phyloP scores from a whole-genome alignment of 1,139 yeast species.

The Zygotorulaspora mrakii region DNA sequence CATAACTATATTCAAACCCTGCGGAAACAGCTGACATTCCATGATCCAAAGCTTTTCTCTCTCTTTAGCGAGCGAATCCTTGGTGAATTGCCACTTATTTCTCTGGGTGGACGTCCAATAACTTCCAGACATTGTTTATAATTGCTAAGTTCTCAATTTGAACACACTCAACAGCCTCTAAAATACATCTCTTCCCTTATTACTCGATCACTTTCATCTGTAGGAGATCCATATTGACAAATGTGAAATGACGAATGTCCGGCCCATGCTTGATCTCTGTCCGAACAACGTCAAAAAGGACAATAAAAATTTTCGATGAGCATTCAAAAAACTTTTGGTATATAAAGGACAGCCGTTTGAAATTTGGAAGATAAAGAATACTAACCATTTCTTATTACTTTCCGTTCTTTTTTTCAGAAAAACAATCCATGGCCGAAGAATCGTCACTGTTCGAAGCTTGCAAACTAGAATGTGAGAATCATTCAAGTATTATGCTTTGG shows the following conservation, averaged over 20 bases:
- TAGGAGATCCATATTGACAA: no score
- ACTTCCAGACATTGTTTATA: slow-evolving; percentile 52
- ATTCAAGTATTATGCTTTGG: slow-evolving; percentile 57
- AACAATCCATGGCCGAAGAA: slow-evolving; percentile 53
- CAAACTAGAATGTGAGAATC: slow-evolving; percentile 45
- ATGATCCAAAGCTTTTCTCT: slow-evolving; percentile 40
- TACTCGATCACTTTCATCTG: no score
- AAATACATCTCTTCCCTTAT: no score
- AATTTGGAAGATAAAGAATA: no score
- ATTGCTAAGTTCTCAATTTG: no score
- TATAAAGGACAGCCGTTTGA: slow-evolving; percentile 1
- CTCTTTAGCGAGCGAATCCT: slow-evolving; percentile 43
- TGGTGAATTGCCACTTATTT: slow-evolving; percentile 56
- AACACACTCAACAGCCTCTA: no score
- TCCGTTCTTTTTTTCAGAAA: slow-evolving; percentile 3
- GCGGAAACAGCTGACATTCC: slow-evolving; percentile 38
- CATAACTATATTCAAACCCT: slow-evolving; percentile 34
- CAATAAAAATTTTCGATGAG: slow-evolving; percentile 10
- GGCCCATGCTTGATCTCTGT: neutral
- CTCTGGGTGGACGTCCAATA: slow-evolving; percentile 69
- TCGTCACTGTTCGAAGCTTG: slow-evolving; percentile 73
- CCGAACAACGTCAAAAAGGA: neutral
- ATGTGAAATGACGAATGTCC: no score
- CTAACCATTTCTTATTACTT: neutral
- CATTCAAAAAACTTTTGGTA: slow-evolving; percentile 3